Evolutionary conservation across 2,329 filamentous ascomycete species (phyloP).

Genomic region (Neofusicoccum ribis): DNA sequence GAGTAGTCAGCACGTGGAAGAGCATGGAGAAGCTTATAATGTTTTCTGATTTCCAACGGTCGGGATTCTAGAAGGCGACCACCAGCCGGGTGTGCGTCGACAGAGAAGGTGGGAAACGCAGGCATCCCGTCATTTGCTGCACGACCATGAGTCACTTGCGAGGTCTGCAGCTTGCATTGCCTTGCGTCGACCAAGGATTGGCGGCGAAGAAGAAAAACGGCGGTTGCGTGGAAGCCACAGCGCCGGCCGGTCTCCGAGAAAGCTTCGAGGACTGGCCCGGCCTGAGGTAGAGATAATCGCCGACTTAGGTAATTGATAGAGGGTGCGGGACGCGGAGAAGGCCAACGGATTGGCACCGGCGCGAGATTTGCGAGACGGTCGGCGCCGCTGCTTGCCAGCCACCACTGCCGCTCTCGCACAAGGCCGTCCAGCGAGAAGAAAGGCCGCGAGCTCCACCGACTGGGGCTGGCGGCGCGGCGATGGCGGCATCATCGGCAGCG

Average conservation of each 20-base stretch:
- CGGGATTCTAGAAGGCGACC: not conserved
- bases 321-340: not conserved
- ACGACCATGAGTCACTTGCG: not conserved
- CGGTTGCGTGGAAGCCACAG: not conserved
- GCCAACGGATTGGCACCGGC: not conserved
- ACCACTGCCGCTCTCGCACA: not conserved
- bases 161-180: not conserved
- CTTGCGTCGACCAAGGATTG: not conserved
- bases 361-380: not conserved
- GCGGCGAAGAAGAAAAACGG: not conserved
- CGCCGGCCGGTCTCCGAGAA: slow-evolving; percentile 3
- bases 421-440: not conserved
- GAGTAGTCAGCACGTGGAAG: not conserved
- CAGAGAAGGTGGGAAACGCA: not conserved
- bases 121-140: not conserved
- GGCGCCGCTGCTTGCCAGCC: not conserved
- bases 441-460: not conserved
- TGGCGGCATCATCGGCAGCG: not conserved
- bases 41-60: slow-evolving; percentile 4
- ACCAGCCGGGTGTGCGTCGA: too few species aligned
- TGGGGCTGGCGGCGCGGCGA: not conserved
- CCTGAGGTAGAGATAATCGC: not conserved
- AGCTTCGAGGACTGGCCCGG: not conserved
- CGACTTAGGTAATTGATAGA: slow-evolving; percentile 11
- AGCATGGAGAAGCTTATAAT: not conserved